Evolutionary conservation across 164 flowering plant species (phyloP).

Genomic region (Aristolochia contorta): DNA sequence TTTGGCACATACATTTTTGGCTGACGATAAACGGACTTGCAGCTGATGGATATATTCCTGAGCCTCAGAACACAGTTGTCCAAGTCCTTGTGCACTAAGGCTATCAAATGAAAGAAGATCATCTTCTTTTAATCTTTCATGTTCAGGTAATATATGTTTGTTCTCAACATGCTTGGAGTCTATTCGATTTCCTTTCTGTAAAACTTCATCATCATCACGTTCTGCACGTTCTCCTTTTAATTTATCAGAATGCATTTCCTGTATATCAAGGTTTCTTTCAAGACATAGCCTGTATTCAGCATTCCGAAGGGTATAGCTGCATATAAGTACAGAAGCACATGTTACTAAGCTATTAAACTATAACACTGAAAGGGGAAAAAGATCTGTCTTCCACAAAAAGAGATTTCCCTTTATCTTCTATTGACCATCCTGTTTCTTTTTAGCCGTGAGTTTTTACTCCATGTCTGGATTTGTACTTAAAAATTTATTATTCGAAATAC

Average conservation of each 20-base stretch:
- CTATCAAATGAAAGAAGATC: slow-evolving; percentile 10
- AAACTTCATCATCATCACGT: slow-evolving; percentile 18
- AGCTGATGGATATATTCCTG: slow-evolving; percentile 44
- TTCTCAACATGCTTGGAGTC: slow-evolving; percentile 10
- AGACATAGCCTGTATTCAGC: slow-evolving; percentile 85
- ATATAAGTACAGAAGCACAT: slow-evolving; percentile 1
- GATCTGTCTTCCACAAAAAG: too few species aligned
- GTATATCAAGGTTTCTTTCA: slow-evolving; percentile 54
- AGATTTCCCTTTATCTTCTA: too few species aligned
- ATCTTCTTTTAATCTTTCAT: slow-evolving; percentile 17
- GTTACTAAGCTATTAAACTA: not conserved
- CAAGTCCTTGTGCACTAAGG: slow-evolving; percentile 37
- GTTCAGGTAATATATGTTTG: slow-evolving; percentile 17
- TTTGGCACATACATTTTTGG: slow-evolving; percentile 36
- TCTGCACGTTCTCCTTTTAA: slow-evolving; percentile 22
- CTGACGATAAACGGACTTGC: slow-evolving; percentile 53
- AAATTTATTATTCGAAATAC: too few species aligned
- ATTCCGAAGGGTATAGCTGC: slow-evolving; percentile 75
- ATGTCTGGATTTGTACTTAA: too few species aligned
- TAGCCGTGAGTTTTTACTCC: too few species aligned
- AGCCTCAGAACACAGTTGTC: slow-evolving; percentile 57
- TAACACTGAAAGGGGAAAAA: not conserved
- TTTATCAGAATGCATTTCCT: slow-evolving; percentile 26
- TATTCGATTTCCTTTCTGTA: slow-evolving; percentile 14
- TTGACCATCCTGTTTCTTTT: too few species aligned